These are phyloP conservation scores for Macadamia integrifolia DNA, from an alignment of 164 flowering plant genomes.

Conservation along the genomic window DNA sequence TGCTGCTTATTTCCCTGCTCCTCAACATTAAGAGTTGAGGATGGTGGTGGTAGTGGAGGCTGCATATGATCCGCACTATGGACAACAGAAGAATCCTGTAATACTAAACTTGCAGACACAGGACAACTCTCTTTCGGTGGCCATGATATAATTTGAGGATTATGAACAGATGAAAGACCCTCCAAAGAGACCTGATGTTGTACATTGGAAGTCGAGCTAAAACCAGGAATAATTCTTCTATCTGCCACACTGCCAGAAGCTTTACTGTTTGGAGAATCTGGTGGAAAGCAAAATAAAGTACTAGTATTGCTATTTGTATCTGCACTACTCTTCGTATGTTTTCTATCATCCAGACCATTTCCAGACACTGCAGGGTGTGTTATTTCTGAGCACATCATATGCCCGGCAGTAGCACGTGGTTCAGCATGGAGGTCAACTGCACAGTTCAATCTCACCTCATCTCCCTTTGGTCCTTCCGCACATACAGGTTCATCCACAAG, in stretches of 20 bases:
- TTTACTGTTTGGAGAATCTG: conserved; percentile 13
- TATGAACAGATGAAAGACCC: conserved; percentile 12
- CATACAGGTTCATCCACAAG: conserved; percentile 6
- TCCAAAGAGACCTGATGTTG: conserved; percentile 15
- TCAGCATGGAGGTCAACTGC: conserved; percentile 2
- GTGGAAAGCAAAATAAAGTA: conserved; percentile 1
- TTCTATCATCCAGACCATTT: conserved; percentile 3
- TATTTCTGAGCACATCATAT: conserved; percentile 8
- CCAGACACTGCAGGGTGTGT: conserved; percentile 9
- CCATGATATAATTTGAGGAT: conserved; percentile 21
- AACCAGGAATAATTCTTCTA: conserved; percentile 14
- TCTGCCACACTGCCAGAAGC: conserved; percentile 9
- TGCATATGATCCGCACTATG: conserved; percentile 16
- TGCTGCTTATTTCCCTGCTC: conserved; percentile 16
- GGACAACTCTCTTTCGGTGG: conserved; percentile 21
- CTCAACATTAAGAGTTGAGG: conserved; percentile 23
- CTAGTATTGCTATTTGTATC: conserved; percentile 10
- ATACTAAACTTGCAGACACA: conserved; percentile 9
- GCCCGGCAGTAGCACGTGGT: conserved; percentile 7
- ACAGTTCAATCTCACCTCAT: conserved; percentile 5
- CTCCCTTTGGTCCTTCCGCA: conserved; percentile 8
- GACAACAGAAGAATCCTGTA: conserved; percentile 17
- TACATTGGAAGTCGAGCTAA: conserved; percentile 13
- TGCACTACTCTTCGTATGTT: conserved; percentile 1
- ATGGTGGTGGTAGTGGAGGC: conserved; percentile 10